Conservation (phyloP, 140 eudicot species). For the Senecio squalidus region DNA sequence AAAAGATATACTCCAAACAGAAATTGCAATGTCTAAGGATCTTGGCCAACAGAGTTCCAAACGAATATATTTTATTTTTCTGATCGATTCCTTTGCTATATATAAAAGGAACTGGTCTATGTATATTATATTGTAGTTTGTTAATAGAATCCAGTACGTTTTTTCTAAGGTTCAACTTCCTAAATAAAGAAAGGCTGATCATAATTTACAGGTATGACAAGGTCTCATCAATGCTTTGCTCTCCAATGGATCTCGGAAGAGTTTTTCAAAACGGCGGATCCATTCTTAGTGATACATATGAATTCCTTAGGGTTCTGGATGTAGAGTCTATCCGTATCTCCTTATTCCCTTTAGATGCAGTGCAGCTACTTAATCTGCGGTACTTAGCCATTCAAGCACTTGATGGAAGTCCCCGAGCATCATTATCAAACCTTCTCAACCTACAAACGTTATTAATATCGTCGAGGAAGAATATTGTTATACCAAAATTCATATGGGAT, state of each 20-base stretch:
- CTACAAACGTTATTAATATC: constrained; percentile 14
- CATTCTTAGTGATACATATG: not conserved
- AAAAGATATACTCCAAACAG: no score
- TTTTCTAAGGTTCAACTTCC: no score
- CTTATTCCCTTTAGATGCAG: constrained; percentile 7
- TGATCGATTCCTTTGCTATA: no score
- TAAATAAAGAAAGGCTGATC: no score
- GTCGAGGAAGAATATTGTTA: not conserved
- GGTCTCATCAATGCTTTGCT: no score
- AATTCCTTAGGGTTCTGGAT: constrained; percentile 1
- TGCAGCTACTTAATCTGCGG: constrained; percentile 1
- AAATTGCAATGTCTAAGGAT: no score
- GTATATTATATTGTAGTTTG: no score
- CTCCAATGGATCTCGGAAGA: not conserved
- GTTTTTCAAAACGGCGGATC: not conserved
- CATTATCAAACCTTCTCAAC: constrained; percentile 19
- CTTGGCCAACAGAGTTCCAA: no score
- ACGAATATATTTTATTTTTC: no score
- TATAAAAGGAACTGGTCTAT: no score
- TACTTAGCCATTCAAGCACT: constrained; percentile 9
- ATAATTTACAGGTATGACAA: no score
- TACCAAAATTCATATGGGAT: constrained; percentile 20
- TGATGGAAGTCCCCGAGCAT: constrained; percentile 10
- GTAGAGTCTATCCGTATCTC: not conserved
- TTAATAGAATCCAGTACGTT: no score